Base-by-base conservation (phyloP, 192 early-diverging fungal genomes). In the Coemansia sp. region DNA sequence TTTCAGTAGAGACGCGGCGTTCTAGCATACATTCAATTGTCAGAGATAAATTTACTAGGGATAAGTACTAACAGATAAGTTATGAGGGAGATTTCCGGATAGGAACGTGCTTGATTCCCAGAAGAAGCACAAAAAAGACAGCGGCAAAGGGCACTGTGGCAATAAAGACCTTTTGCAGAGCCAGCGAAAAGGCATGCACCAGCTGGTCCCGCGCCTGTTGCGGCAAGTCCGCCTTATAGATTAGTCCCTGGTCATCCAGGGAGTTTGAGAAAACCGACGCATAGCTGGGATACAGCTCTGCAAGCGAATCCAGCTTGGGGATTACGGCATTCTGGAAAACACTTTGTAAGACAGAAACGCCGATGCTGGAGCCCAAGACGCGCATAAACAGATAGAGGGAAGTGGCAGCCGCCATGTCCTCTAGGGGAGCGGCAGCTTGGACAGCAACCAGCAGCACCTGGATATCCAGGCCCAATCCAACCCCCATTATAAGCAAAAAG, bases 331-430 rank as follows among this genome's bases (percentile, higher is more conserved):
- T 72, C 35, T 72, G 69, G 54, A 71, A 65, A 40, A 78, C 43
- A 1, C 69, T 72, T 61, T 65, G 71, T 20, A 72, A 28, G 6
- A 78, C 63, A 7, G 69, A 61, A 19, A 78, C 65, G 21, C 75
- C 60, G 10, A 79, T 33, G 49, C 73, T 73, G 20, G 46, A 70
- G 14, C 70, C 77, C 6, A 79, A 44, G 14, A 71, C 67, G 2
- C 70, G 42, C 47, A 84, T 67, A 55, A 90, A 92, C 14, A 81
- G 81, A 23, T 80, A 80, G 31, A 89, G 58, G 4, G 88, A 78
- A 11, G 91, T 91, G 40, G 82, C 87, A 6, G 86, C 72, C 0
- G 91, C 91, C 72, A 91, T 85, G 51, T 87, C 80, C n/a, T 65
- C 57, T 40, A 78, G 68, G 3, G 71, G 47, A 2, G 92, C 91